phyloP scores from a whole-genome alignment of 2,329 filamentous ascomycete species.

The Hypoxylon sp. region DNA sequence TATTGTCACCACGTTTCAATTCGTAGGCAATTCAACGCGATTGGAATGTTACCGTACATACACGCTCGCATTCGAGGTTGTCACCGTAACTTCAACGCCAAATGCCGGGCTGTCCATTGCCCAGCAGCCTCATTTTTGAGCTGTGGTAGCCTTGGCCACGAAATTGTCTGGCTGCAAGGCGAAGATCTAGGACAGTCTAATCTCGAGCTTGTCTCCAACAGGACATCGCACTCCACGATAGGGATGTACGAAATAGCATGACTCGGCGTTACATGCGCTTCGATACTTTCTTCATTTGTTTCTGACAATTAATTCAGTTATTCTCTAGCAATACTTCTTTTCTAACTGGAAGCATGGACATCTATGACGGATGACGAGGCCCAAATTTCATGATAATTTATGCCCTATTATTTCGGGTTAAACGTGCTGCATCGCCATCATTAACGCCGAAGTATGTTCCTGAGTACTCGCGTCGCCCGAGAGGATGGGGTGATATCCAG shows the following conservation, averaged over 20 bases:
- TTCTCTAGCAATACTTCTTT: conserved; percentile 29
- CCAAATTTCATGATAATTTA: conserved; percentile 24
- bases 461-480: conserved; percentile 17
- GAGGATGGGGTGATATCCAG: conserved; percentile 25
- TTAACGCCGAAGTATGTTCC: conserved; percentile 36
- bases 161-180: conserved; percentile 28
- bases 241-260: not conserved
- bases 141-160: conserved; percentile 39
- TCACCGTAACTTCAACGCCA: conserved; percentile 32
- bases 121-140: conserved; percentile 43
- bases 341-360: conserved; percentile 21
- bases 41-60: conserved; percentile 41
- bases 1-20: conserved; percentile 32
- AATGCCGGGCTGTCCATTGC: conserved; percentile 32
- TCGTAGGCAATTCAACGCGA: conserved; percentile 41
- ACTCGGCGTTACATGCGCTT: conserved; percentile 26
- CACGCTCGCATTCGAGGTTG: conserved; percentile 36
- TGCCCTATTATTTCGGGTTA: conserved; percentile 21
- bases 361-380: conserved; percentile 26
- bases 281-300: conserved; percentile 18
- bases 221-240: conserved; percentile 12
- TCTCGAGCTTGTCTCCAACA: conserved; percentile 18
- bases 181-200: conserved; percentile 19
- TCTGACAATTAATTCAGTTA: conserved; percentile 33
- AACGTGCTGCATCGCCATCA: conserved; percentile 17